These are phyloP conservation scores for Trichophyton simii DNA, from an alignment of 2,329 filamentous ascomycete genomes.

Conservation along the genomic window DNA sequence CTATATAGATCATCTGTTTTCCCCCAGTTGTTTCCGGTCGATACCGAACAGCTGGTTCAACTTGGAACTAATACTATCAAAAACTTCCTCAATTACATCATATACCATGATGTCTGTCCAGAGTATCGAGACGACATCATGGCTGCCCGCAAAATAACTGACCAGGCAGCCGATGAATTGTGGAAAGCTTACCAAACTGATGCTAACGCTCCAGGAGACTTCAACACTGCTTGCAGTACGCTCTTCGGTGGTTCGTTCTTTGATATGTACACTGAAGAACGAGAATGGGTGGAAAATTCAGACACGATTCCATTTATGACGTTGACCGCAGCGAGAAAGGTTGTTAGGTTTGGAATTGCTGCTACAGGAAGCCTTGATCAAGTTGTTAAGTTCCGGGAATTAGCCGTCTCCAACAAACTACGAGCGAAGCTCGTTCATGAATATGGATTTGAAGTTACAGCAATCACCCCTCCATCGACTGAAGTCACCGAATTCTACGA, in stretches of 20 bases:
- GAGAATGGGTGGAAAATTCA: slow-evolving; percentile 28
- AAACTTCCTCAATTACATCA: slow-evolving; percentile 81
- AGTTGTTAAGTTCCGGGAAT: slow-evolving; percentile 26
- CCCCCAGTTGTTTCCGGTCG: slow-evolving; percentile 44
- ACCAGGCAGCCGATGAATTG: slow-evolving; percentile 54
- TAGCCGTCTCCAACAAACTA: slow-evolving; percentile 26
- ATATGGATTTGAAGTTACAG: slow-evolving; percentile 49
- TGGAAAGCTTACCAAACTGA: slow-evolving; percentile 44
- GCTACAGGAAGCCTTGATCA: slow-evolving; percentile 33
- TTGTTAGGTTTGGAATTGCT: slow-evolving; percentile 40
- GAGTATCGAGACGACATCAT: slow-evolving; percentile 60
- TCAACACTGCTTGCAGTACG: slow-evolving; percentile 63
- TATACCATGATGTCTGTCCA: slow-evolving; percentile 72
- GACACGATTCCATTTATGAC: slow-evolving; percentile 29
- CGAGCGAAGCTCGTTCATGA: slow-evolving; percentile 37
- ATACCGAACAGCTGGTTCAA: slow-evolving; percentile 42
- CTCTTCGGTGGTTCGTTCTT: slow-evolving; percentile 50
- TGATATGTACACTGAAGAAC: slow-evolving; percentile 29
- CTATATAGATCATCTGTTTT: slow-evolving; percentile 44
- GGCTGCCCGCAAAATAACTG: slow-evolving; percentile 54
- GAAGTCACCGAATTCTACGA: slow-evolving; percentile 39
- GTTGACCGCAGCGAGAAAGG: slow-evolving; percentile 35
- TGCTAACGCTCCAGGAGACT: slow-evolving; percentile 55
- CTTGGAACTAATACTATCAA: slow-evolving; percentile 55
- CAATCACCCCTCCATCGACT: slow-evolving; percentile 37